Conservation (phyloP, 306 rosid genomes). For the Comarum palustre region DNA sequence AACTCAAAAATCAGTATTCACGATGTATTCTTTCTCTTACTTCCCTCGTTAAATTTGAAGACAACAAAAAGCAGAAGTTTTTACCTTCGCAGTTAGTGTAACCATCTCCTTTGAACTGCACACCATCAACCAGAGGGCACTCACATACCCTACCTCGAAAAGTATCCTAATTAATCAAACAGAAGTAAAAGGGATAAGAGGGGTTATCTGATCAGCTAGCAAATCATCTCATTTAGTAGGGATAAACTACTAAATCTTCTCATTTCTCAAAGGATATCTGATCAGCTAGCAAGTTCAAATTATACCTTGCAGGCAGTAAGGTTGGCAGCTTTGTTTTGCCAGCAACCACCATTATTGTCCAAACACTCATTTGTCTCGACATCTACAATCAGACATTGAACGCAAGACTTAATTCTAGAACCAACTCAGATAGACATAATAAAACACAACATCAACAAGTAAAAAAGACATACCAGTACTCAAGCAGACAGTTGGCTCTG, state of each 20-base stretch:
- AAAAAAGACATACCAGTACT: slow-evolving; percentile 63
- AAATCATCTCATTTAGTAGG: neutral
- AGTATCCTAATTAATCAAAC: slow-evolving; percentile 64
- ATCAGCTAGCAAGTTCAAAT: slow-evolving; percentile 17
- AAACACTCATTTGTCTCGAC: slow-evolving; percentile 98
- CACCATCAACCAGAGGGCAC: slow-evolving; percentile 94
- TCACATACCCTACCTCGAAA: slow-evolving; percentile 98
- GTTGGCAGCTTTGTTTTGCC: slow-evolving; percentile 78
- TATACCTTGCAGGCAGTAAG: slow-evolving; percentile 95
- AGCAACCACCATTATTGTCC: slow-evolving; percentile 92
- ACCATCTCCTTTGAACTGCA: slow-evolving; percentile 99
- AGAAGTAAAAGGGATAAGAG: slow-evolving; percentile 12
- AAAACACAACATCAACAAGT: slow-evolving; percentile 14
- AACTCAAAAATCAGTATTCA: neutral
- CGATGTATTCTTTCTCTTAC: neutral
- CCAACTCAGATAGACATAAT: slow-evolving; percentile 8
- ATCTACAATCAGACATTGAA: slow-evolving; percentile 44
- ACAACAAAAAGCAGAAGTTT: neutral
- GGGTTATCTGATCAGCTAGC: neutral
- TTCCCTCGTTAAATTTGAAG: neutral
- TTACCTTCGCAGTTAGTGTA: slow-evolving; percentile 84
- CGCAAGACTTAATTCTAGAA: slow-evolving; percentile 18
- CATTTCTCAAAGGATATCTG: slow-evolving; percentile 8
- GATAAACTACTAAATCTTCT: too few species aligned
- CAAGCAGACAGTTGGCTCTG: slow-evolving; percentile 97